These are phyloP conservation scores for Candida freyschussii DNA, from an alignment of 1,139 yeast genomes.

Conservation along the genomic window DNA sequence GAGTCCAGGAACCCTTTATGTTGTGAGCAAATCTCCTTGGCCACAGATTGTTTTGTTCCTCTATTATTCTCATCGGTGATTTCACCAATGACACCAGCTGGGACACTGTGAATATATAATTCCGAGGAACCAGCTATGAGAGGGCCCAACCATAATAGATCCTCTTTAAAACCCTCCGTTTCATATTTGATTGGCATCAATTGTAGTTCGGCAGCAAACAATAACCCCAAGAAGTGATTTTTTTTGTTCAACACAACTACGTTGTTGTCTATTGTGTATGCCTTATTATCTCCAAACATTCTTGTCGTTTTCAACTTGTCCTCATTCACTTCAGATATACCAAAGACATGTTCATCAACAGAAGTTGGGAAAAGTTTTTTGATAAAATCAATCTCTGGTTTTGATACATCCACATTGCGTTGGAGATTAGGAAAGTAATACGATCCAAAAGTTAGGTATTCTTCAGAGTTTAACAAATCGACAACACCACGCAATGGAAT, in stretches of 20 bases:
- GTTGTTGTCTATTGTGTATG: constrained; percentile 51
- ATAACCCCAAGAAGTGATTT: constrained; percentile 38
- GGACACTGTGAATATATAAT: constrained; percentile 31
- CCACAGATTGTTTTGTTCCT: constrained; percentile 13
- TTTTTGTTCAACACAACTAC: constrained; percentile 41
- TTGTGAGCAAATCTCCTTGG: constrained; percentile 37
- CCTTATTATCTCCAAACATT: constrained; percentile 39
- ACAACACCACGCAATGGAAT: constrained; percentile 38
- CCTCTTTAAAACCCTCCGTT: constrained; percentile 48
- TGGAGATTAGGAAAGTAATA: constrained; percentile 34
- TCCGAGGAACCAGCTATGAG: constrained; percentile 45
- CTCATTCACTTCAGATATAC: constrained; percentile 34
- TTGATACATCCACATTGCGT: constrained; percentile 27
- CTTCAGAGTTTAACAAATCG: constrained; percentile 26
- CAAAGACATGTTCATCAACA: constrained; percentile 30
- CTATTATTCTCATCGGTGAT: constrained; percentile 19
- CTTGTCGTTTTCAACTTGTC: constrained; percentile 34
- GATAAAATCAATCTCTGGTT: constrained; percentile 31
- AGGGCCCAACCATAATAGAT: constrained; percentile 48
- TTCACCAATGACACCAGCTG: constrained; percentile 45
- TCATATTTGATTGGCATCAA: constrained; percentile 20
- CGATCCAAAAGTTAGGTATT: constrained; percentile 28
- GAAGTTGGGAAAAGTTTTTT: constrained; percentile 38
- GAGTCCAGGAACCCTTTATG: constrained; percentile 32
- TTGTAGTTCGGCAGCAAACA: constrained; percentile 40